Evolutionary conservation across 2,329 filamentous ascomycete genomes (phyloP).

Genomic region (Fusarium albosuccineum): DNA sequence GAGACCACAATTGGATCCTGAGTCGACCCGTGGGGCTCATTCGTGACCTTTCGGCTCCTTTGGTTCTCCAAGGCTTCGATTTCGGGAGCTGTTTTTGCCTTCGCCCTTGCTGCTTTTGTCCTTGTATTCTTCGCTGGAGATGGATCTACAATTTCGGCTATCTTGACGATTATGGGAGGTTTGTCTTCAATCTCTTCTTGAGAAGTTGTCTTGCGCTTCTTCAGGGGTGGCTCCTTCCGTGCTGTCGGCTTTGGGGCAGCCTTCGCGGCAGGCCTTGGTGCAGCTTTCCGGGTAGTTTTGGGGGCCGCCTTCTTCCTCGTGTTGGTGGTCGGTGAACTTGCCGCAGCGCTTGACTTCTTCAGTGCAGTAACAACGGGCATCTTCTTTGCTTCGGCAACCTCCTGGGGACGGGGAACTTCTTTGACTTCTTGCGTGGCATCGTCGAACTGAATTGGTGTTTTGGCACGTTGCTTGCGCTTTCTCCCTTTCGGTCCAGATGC

Average conservation of each 20-base stretch:
- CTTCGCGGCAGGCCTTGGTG: neutral
- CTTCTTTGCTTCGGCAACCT: neutral
- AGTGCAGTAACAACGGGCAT: constrained; percentile 33
- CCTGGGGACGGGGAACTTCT: constrained; percentile 16
- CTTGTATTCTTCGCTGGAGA: neutral
- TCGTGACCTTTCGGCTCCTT: neutral
- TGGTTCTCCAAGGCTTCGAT: neutral
- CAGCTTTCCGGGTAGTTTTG: constrained; percentile 11
- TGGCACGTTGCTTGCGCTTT: constrained; percentile 51
- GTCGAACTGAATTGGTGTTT: constrained; percentile 52
- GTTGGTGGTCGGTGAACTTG: constrained; percentile 29
- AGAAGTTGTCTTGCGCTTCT: constrained; percentile 5
- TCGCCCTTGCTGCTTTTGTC: neutral
- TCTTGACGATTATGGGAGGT: neutral
- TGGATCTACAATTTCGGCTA: neutral
- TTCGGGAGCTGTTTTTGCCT: neutral
- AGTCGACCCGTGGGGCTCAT: neutral
- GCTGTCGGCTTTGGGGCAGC: constrained; percentile 5
- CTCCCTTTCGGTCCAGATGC: constrained; percentile 17
- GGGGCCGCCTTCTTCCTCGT: constrained; percentile 24
- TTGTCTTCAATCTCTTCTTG: neutral
- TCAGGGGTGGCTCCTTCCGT: neutral
- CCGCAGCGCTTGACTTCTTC: constrained; percentile 23
- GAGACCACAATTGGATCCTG: constrained; percentile 35
- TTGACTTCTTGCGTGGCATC: constrained; percentile 47